These are phyloP conservation scores for Ceratorhiza oryzae-sativae DNA, from an alignment of 1,284 basidiomycete genomes.

Conservation along the genomic window DNA sequence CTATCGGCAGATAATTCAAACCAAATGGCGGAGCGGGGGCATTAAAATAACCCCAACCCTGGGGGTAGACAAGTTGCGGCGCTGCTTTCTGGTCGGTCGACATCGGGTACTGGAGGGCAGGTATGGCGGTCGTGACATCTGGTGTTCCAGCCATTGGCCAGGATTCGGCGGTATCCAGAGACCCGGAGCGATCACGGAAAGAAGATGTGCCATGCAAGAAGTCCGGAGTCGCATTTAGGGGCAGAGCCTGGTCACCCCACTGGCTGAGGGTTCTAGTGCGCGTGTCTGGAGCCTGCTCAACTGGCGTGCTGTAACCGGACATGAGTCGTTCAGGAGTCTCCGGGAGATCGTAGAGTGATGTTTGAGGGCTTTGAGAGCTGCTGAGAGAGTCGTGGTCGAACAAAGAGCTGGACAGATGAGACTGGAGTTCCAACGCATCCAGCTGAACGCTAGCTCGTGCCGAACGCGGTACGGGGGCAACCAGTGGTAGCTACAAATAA, in stretches of 20 bases:
- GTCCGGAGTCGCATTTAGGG: background rate
- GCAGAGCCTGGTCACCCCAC: background rate
- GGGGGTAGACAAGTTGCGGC: constrained; percentile 21
- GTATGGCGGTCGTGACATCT: background rate
- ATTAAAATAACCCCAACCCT: constrained; percentile 36
- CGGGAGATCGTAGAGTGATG: constrained; percentile 13
- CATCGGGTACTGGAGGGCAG: background rate
- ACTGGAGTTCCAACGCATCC: constrained; percentile 30
- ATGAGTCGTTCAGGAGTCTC: constrained; percentile 14
- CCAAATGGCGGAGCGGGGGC: constrained; percentile 5
- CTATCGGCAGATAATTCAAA: constrained; percentile 28
- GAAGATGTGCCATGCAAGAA: background rate
- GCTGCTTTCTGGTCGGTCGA: constrained; percentile 14
- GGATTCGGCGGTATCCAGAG: constrained; percentile 18
- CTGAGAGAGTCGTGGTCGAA: constrained; percentile 1
- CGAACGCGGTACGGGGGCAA: constrained; percentile 35
- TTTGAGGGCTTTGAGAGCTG: constrained; percentile 15
- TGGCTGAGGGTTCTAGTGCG: constrained; percentile 17
- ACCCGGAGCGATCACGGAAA: constrained; percentile 14
- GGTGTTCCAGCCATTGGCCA: constrained; percentile 28
- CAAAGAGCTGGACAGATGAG: background rate
- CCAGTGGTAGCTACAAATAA: constrained; percentile 4
- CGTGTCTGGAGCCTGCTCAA: background rate
- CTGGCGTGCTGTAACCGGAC: constrained; percentile 31
- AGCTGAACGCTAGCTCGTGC: constrained; percentile 23